A percentile compares a stretch with the other conserved stretches of the same genome.
These are phyloP conservation scores for Wickerhamomyces tratensis DNA, from an alignment of 805 yeast species.

Conservation along the genomic window DNA sequence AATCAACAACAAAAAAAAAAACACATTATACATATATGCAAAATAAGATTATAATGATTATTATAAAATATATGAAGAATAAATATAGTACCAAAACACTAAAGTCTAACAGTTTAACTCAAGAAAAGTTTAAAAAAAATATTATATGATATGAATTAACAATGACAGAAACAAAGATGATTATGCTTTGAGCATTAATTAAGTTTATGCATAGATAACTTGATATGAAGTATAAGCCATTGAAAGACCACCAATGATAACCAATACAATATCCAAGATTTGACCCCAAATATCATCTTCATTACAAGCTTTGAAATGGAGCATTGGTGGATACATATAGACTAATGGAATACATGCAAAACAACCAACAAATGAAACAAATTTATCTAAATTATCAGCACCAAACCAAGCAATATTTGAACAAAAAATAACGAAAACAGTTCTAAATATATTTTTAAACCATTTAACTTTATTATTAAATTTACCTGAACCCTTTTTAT, in stretches of 20 bases:
- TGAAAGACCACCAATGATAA: slow-evolving; percentile 47
- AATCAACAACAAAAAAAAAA: no score
- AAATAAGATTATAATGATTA: no score
- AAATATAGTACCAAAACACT: no score
- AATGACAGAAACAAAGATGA: no score
- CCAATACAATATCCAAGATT: slow-evolving; percentile 36
- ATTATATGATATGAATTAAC: no score
- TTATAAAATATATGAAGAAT: no score
- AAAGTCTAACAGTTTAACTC: no score
- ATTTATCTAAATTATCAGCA: slow-evolving; percentile 57
- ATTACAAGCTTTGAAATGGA: slow-evolving; percentile 49
- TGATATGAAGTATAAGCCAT: slow-evolving; percentile 63
- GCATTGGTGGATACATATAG: slow-evolving; percentile 76
- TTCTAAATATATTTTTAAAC: slow-evolving; percentile 54
- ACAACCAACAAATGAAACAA: slow-evolving; percentile 76
- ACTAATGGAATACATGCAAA: slow-evolving; percentile 83
- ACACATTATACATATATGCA: no score
- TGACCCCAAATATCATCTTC: slow-evolving; percentile 27
- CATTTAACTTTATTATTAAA: slow-evolving; percentile 43
- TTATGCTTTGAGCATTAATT: no score
- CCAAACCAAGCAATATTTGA: slow-evolving; percentile 56
- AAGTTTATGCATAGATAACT: slow-evolving; percentile 24
- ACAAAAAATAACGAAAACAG: slow-evolving; percentile 42
- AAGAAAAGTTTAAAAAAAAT: no score
- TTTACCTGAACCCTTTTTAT: slow-evolving; percentile 45